Base-by-base conservation (phyloP, 257 asterid genomes). In the Perilla frutescens region DNA sequence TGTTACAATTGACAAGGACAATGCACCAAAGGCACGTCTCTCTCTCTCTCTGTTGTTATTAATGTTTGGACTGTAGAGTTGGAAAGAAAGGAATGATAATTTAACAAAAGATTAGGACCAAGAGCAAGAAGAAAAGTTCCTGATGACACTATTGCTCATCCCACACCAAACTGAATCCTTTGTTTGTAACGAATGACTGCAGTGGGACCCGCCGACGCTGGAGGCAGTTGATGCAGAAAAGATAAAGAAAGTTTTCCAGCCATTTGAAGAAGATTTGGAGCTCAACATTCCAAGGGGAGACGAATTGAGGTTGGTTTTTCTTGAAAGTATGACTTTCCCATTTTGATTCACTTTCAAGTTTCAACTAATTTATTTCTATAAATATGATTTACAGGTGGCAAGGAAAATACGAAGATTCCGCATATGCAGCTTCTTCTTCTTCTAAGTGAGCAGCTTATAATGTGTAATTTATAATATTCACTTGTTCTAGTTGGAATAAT, bases 121-220 rank as follows among this genome's bases (percentile, higher is more conserved):
- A 62, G 58, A 41, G 64, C 40, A 5, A n/a, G 40, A 65, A 15
- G n/a, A 62, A 41, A 4, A n/a, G 51, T 4, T 62, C 37, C 4
- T 34, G 3, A 34, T 34, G 37, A 4, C 37, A 34, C 37, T 34
- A 2, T 34, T 34, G 37, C 4, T 13, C 2, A 2, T 43, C 48
- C 10, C 48, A 8, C 69, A 12, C 45, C 4, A 2, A 51, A 34
- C 10, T 43, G 8, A n/a, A 7, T 40, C 47, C 13, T 57, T 14
- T 8, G 20, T 62, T 57, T 20, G 12, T 37, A 31, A 20, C 26
- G 26, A 51, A 50, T 62, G 50, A 49, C 50, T 80, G 66, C 82
- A 93, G 97, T 93, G 97, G 97, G 87, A 89, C 5, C 96, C 98
- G 44, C 62, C 88, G 12, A 85, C 79, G 37, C 84, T 89, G 45